Percentiles rank a stretch among this genome's conserved stretches.
phyloP scores from a whole-genome alignment of 805 yeast genomes.

The Kuraishia piskuri region DNA sequence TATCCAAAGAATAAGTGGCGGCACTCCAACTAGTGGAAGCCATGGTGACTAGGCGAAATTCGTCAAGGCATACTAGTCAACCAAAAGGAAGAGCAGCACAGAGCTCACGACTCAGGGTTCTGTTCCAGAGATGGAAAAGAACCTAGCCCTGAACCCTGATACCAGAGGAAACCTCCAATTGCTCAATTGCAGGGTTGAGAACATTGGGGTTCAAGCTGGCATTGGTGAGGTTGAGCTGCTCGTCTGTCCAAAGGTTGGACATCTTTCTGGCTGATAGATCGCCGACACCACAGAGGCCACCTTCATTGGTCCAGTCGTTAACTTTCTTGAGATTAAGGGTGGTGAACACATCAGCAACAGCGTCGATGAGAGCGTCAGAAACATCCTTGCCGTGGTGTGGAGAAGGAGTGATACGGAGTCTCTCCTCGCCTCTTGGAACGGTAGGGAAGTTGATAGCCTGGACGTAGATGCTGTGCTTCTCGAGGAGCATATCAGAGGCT shows the following conservation, averaged over 20 bases:
- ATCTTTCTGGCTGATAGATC: conserved; percentile 32
- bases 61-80: not conserved
- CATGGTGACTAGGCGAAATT: not conserved
- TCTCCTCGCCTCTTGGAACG: conserved; percentile 90
- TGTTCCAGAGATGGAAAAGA: not conserved
- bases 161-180: conserved; percentile 47
- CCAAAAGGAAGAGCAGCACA: not conserved
- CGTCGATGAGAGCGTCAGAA: conserved; percentile 65
- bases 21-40: not conserved
- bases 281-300: conserved; percentile 93
- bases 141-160: not conserved
- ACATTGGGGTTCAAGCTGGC: conserved; percentile 61
- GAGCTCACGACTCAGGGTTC: not conserved
- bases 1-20: not conserved
- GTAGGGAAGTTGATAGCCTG: conserved; percentile 99
- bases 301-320: conserved; percentile 65
- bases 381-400: conserved; percentile 86
- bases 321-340: conserved; percentile 70
- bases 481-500: conserved; percentile 84
- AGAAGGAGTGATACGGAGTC: conserved; percentile 96
- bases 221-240: conserved; percentile 58
- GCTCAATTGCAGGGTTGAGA: conserved; percentile 49
- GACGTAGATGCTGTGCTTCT: conserved; percentile 81
- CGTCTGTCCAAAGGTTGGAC: conserved; percentile 81
- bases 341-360: conserved; percentile 74